These are phyloP conservation scores for Chlorella sp. DNA, from an alignment of 139 green algal genomes.

Conservation along the genomic window DNA sequence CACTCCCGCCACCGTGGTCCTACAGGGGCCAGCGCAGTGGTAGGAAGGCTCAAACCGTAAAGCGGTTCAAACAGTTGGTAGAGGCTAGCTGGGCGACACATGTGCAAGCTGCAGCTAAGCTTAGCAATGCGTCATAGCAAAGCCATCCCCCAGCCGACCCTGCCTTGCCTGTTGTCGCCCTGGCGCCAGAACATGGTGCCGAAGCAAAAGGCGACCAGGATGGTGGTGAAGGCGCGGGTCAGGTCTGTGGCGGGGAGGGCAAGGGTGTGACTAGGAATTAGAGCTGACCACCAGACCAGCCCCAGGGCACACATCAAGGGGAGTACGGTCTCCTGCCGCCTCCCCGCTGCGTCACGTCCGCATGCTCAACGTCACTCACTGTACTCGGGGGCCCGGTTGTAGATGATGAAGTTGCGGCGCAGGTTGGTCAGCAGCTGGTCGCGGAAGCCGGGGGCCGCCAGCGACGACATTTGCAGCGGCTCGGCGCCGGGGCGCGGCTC, in stretches of 20 bases:
- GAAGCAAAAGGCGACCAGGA: slow-evolving; percentile 52
- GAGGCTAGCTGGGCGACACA: not conserved
- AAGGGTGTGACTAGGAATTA: too few relatives aligned
- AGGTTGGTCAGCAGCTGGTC: slow-evolving; percentile 48
- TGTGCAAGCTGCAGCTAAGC: too few relatives aligned
- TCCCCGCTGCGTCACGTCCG: too few relatives aligned
- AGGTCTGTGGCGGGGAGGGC: slow-evolving; percentile 19
- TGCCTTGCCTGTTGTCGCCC: slow-evolving; percentile 20
- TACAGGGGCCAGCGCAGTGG: not conserved
- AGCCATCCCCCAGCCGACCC: too few relatives aligned
- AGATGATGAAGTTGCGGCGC: slow-evolving; percentile 42
- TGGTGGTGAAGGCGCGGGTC: slow-evolving; percentile 49
- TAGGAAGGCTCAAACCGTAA: too few relatives aligned
- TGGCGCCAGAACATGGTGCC: slow-evolving; percentile 44
- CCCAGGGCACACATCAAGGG: too few relatives aligned
- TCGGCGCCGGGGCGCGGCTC: not conserved
- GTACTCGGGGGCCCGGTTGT: slow-evolving; percentile 49
- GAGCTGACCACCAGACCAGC: too few relatives aligned
- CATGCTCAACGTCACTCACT: too few relatives aligned
- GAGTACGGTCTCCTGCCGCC: too few relatives aligned
- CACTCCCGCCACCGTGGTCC: slow-evolving; percentile 37
- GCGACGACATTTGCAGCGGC: not conserved
- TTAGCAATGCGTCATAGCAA: too few relatives aligned
- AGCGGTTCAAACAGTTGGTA: too few relatives aligned
- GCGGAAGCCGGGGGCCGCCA: not conserved